Percentiles rank a stretch among this genome's conserved stretches.
These are phyloP conservation scores for Metschnikowia continentalis DNA, from an alignment of 805 yeast species.

Conservation along the genomic window DNA sequence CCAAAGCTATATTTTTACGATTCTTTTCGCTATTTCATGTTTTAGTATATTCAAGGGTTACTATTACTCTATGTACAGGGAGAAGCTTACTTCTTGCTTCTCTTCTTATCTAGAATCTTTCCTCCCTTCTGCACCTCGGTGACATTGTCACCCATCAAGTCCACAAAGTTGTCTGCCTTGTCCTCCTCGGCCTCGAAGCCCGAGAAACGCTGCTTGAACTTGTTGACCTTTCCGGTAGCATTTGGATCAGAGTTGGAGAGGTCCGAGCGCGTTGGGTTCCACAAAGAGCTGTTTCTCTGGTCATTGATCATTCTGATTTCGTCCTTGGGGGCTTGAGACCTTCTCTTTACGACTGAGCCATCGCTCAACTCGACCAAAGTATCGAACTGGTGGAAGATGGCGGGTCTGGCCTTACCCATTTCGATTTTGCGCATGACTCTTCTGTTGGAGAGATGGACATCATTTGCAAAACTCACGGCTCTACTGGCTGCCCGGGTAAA, in stretches of 20 bases:
- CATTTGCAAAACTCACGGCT: conserved; percentile 27
- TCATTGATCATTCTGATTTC: conserved; percentile 84
- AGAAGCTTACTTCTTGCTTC: conserved; percentile 19
- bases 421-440: conserved; percentile 67
- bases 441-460: conserved; percentile 40
- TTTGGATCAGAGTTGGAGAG: conserved; percentile 71
- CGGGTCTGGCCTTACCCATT: conserved; percentile 88
- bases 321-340: conserved; percentile 82
- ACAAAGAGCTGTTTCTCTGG: conserved; percentile 78
- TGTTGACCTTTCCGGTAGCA: conserved; percentile 76
- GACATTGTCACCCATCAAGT: conserved; percentile 55
- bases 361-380: conserved; percentile 87
- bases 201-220: conserved; percentile 65
- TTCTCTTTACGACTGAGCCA: conserved; percentile 82
- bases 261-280: conserved; percentile 87
- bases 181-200: conserved; percentile 26
- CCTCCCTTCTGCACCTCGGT: conserved; percentile 57
- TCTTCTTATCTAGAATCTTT: conserved; percentile 45
- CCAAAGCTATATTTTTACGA: too few species aligned
- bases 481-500: conserved; percentile 10
- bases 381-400: conserved; percentile 87
- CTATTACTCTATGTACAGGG: not conserved
- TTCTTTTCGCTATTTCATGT: too few species aligned
- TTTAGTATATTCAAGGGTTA: too few species aligned
- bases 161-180: conserved; percentile 48